Evolutionary conservation across 495 filamentous ascomycete species (phyloP), one percentile per base, ranked within the genome.

Genomic region (Hamigera avellanea): DNA sequence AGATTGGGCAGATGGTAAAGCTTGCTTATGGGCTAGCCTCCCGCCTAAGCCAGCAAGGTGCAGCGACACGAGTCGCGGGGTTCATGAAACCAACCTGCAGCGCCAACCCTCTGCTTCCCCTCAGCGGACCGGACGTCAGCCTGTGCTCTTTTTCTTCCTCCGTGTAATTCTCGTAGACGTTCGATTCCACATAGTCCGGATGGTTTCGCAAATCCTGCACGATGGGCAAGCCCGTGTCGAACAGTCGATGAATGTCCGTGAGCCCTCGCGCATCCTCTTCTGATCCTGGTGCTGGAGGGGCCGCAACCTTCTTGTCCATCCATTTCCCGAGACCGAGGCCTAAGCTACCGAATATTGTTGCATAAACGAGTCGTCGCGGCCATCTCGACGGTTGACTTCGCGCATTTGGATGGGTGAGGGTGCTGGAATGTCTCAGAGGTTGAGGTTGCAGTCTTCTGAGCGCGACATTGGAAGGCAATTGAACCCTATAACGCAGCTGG

Each of bases 131-230:
- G 36, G 60, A 59, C 1, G 58, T 66, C 14, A 68, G 43, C 34
- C 60, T 48, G 10, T 52, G 48, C 18, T 31, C 28, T 36, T 57
- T 62, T 1, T 61, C 52, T 7, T 66, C 49, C 1, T 58, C 51
- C 7, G 64, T 34, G 19, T 69, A 56, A 33, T 62, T 61, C 17
- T 60, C 52, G 56, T 82, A 81, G 19, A 76, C 76, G 17, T 70
- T 66, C 49, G 43, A 45, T 38, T 71, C 69, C 27, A 56, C 53
- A 56, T 67, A 81, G 26, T 57, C 52, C 6, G 74, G 70, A 53
- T 80, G 56, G 10, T 51, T 33, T n/a, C 62, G 57, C 19, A 82
- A 58, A 16, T 59, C 46, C 39, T 61, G 48, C 14, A 82, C 73
- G 38, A 80, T 49, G 9, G 75, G 69, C 1, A 79, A 59, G 26